Percentiles rank a stretch among this genome's conserved stretches.
Conservation (phyloP, 768 basidiomycete species). For the Pleurotus tuber-regium region DNA sequence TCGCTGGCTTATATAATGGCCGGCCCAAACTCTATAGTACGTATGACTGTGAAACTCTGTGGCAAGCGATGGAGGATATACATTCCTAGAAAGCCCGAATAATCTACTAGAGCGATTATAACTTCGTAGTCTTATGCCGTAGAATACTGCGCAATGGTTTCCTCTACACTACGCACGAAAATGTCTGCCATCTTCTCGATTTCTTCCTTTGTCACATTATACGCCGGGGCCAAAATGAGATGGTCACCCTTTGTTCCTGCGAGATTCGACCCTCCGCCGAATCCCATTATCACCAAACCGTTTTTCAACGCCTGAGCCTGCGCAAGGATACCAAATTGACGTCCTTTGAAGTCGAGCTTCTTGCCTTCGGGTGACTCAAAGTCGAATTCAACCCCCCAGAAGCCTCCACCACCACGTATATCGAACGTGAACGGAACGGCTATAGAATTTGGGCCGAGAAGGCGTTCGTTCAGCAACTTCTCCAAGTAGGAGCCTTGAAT, state of each 20-base stretch:
- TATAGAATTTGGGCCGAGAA: conserved; percentile 52
- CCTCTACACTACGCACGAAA: conserved; percentile 66
- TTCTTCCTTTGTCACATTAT: conserved; percentile 70
- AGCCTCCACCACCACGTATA: conserved; percentile 79
- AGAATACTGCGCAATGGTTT: conserved; percentile 43
- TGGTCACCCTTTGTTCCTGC: conserved; percentile 74
- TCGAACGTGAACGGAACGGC: conserved; percentile 72
- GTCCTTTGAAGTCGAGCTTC: conserved; percentile 47
- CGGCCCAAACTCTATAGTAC: no score
- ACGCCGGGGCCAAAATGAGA: conserved; percentile 75
- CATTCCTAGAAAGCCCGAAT: background rate
- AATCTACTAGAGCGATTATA: no score
- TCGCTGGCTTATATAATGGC: conserved; percentile 36
- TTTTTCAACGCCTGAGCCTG: conserved; percentile 70
- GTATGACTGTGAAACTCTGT: no score
- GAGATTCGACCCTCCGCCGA: conserved; percentile 65
- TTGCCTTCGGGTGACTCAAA: conserved; percentile 43
- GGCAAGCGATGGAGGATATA: no score
- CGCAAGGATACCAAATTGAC: conserved; percentile 62
- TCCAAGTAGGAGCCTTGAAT: conserved; percentile 22
- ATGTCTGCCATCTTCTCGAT: conserved; percentile 65
- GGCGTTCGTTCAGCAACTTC: conserved; percentile 49
- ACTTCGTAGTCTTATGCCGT: no score
- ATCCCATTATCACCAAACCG: conserved; percentile 69
- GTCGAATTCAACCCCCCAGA: conserved; percentile 86